Base-by-base conservation (phyloP, 306 rosid species). In the Quercus alba region DNA sequence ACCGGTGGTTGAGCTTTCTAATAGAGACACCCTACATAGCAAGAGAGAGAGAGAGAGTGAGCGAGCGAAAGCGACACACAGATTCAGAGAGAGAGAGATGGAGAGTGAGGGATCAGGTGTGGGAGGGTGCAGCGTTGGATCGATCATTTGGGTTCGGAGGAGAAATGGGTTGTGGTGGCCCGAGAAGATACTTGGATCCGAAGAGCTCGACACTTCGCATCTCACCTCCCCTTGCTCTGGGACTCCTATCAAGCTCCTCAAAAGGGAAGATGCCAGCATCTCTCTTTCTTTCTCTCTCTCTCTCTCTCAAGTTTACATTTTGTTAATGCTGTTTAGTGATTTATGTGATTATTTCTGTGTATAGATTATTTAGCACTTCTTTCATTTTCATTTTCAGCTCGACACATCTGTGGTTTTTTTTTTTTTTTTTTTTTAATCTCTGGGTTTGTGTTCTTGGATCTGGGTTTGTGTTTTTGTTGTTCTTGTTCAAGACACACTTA, bases 141-240 rank as follows among this genome's bases (percentile, higher is more conserved):
- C 89, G 80, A 88, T 88, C 82, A 88, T 88, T 58, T 88, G 91
- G 91, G 91, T 88, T 15, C 78, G 89, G 79, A 78, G 91, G 83
- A 81, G 91, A 82, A 88, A 88, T 57, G 91, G 91, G 14, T 88
- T 89, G 6, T 86, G 91, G 91, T 88, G 91, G 91, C 91, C 88
- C 20, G 91, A 88, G 80, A 86, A 88, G 84, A 88, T 88, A 28
- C 78, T 88, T 70, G 89, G 91, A 18, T 83, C 88, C 12, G 89
- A 88, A 18, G 91, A 88, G 80, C 89, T 86, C 54, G 80, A 89
- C 35, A 61, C 86, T 25, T 88, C 91, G 75, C 85, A 88, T 77
- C 91, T 88, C 70, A 86, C 89, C n/a, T 88, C 91, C 54, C 91
- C 91, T 54, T 88, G 89, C 73, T 88, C 91, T 10, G 88, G 91